phyloP scores from a whole-genome alignment of 192 early-diverging fungal species.

The Coemansia guatemalensis region DNA sequence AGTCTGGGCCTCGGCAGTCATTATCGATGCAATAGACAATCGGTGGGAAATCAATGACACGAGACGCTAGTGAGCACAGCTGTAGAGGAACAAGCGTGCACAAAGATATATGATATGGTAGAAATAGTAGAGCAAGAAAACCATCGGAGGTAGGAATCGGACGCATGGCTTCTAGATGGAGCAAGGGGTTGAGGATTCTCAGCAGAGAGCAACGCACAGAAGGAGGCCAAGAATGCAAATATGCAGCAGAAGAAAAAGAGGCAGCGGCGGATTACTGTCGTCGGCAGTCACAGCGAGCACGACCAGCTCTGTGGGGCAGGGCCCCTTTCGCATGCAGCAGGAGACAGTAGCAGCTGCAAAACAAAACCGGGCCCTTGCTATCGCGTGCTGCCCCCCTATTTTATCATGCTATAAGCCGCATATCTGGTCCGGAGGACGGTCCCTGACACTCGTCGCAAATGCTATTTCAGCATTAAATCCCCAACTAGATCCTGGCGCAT shows the following conservation, averaged over 20 bases:
- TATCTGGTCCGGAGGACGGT: background rate
- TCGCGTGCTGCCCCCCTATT: background rate
- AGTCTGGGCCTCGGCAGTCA: conserved; percentile 7
- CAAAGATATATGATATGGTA: background rate
- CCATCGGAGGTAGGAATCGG: background rate
- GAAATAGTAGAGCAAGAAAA: background rate
- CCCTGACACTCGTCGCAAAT: background rate
- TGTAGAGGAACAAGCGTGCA: background rate
- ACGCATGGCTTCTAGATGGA: background rate
- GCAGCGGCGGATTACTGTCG: background rate
- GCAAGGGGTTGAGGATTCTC: background rate
- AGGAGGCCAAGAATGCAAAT: background rate
- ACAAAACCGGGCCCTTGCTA: background rate
- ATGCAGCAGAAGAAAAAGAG: background rate
- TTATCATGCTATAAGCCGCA: background rate
- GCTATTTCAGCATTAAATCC: background rate
- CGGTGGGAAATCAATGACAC: background rate
- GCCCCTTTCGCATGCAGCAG: background rate
- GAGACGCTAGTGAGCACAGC: background rate
- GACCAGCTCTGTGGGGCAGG: background rate
- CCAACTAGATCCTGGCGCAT: background rate
- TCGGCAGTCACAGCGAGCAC: background rate
- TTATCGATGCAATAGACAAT: conserved; percentile 10
- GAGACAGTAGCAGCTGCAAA: background rate
- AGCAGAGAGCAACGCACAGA: background rate